Base-by-base conservation (phyloP, 768 basidiomycete species). In the Pisolithus albus region DNA sequence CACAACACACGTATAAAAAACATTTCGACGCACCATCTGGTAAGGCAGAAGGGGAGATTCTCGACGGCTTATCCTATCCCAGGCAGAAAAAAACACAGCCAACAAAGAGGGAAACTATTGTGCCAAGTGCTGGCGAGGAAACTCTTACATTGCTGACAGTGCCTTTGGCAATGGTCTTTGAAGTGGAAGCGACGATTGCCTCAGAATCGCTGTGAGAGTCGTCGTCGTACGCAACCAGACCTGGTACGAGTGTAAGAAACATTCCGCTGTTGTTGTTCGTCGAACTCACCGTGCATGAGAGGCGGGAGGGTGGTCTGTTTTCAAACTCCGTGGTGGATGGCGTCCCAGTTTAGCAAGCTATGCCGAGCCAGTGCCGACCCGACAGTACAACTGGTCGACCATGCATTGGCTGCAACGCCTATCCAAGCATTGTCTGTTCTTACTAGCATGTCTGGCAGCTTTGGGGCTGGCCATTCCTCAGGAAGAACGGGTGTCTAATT, bases 71-170 rank as follows among this genome's bases (percentile, higher is more conserved):
- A 74, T 82, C 83, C 84, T 86, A 76, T 72, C 81, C 80, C 63
- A 77, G 70, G 72, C 66, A 72, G 77, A 82, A 34, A 34, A 34
- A 34, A 34, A 71, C 67, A 66, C 65, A 74, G 76, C 78, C 73
- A 80, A 72, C 73, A 79, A 78, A 76, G 72, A 81, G 82, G 81
- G 80, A 83, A 84, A 81, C 75, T 68, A 68, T 56, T 51, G 57
- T 57, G 60, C 70, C 54, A 64, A 58, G 60, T 56, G 58, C 52
- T 58, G 61, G 69, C 64, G 64, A 59, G 68, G 75, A 71, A 69
- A 67, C 73, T 79, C 84, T 85, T 79, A 85, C 84, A 84, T 70
- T 59, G 56, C 61, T 65, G 41, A 30, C 45, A 15, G 46, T 19
- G 46, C 48, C 40, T 39, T 41, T 53, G 19, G 47, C 51, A 47